Percentiles rank a stretch among this genome's conserved stretches.
Conservation (phyloP, 2,329 filamentous ascomycete species). For the Cladosporium sp. region DNA sequence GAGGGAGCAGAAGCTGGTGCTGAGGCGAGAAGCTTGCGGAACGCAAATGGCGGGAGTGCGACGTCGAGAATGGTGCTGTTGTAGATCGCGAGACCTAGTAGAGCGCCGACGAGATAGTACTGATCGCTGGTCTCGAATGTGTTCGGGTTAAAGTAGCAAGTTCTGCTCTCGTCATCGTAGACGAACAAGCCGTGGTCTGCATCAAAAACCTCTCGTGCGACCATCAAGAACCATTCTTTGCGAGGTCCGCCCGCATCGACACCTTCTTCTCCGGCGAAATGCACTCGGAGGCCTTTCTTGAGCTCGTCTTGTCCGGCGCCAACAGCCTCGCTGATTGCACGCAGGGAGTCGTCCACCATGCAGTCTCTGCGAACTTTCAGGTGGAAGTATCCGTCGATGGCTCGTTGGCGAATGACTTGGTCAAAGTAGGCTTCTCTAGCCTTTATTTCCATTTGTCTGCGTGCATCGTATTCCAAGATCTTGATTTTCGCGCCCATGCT, state of each 20-base stretch:
- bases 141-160: constrained; percentile 90
- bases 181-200: constrained; percentile 88
- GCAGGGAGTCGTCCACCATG: constrained; percentile 83
- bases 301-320: constrained; percentile 79
- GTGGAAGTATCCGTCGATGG: constrained; percentile 68
- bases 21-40: constrained; percentile 79
- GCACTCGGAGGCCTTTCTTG: constrained; percentile 84
- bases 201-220: constrained; percentile 87
- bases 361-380: constrained; percentile 80
- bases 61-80: constrained; percentile 92
- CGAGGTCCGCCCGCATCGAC: constrained; percentile 85
- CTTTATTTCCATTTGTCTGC: constrained; percentile 84
- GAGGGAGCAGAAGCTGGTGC: constrained; percentile 63
- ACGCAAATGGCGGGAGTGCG: constrained; percentile 83
- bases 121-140: constrained; percentile 90
- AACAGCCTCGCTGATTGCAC: constrained; percentile 79
- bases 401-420: constrained; percentile 74
- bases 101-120: constrained; percentile 84
- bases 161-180: constrained; percentile 86
- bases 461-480: constrained; percentile 84
- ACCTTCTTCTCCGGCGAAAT: constrained; percentile 85
- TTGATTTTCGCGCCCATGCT: constrained; percentile 92
- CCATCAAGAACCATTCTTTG: constrained; percentile 91
- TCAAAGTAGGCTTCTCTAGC: constrained; percentile 89
- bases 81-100: constrained; percentile 88